Base-by-base conservation (phyloP, 768 basidiomycete species). In the Gyrodon lividus region DNA sequence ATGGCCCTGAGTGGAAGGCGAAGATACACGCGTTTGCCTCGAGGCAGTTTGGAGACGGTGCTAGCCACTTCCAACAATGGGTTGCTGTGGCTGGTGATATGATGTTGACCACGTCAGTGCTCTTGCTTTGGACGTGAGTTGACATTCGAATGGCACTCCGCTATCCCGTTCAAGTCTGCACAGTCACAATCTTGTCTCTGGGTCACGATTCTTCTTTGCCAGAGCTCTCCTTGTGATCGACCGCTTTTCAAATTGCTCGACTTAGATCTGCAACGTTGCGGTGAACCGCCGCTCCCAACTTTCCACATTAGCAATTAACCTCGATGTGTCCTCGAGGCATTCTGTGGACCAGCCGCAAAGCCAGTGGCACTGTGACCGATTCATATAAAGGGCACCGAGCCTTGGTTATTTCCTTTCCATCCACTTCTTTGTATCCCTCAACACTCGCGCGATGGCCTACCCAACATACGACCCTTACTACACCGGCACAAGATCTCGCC, bases 381-480 rank as follows among this genome's bases (percentile, higher is more conserved):
- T 48, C 23, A 38, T 70, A 69, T 68, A 69, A 70, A 67, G 34
- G 24, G 20, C 26, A 22, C 33, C 30, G 6, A 37, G 14, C 45
- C 19, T 14, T 38, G 6, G 2, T 26, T 14, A 2, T 28, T 19
- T 22, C 31, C 26, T 19, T 57, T 60, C 23, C 52, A 52, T 50
- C 31, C 33, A 23, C 37, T 42, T 46, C 46, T 50, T 28, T 24
- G 45, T 33, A 41, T 46, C n/a, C 52, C 50, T 45, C 48, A 33
- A 40, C 38, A 52, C 48, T 48, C 50, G 38, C 52, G 60, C 62
- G 28, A 77, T 76, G 74, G 70, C 74, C 4, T 76, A 77, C 65
- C 53, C 70, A 19, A 58, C 64, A 34, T 76, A 76, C 68, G 74
- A 76, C 58, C 60, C 69, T 5, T 70, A 73, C 62, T 65, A 66